Percentiles rank a stretch among this genome's conserved stretches.
Evolutionary conservation across 1,284 basidiomycete genomes (phyloP).

Genomic region (Puccinia hordei): DNA sequence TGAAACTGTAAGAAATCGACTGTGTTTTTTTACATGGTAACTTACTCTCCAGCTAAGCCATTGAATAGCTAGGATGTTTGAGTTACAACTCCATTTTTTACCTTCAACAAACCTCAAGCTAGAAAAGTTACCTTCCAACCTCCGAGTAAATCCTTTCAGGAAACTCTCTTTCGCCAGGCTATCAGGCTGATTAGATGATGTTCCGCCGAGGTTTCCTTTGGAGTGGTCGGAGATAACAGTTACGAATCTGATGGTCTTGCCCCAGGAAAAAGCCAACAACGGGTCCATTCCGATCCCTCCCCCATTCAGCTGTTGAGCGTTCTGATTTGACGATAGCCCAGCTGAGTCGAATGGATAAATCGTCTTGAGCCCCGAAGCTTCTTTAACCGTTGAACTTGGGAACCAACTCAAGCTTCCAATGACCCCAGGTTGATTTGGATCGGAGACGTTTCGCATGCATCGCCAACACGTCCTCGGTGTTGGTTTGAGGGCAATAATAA

Average conservation of each 20-base stretch:
- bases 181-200: neutral
- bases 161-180: slow-evolving; percentile 24
- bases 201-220: neutral
- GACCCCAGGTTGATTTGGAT: slow-evolving; percentile 27
- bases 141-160: slow-evolving; percentile 40
- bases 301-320: neutral
- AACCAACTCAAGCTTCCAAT: slow-evolving; percentile 48
- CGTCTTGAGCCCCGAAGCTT: neutral
- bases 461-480: slow-evolving; percentile 90
- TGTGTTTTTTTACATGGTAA: neutral
- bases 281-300: slow-evolving; percentile 35
- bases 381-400: slow-evolving; percentile 36
- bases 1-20: neutral
- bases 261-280: slow-evolving; percentile 39
- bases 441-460: slow-evolving; percentile 58
- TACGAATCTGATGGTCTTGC: slow-evolving; percentile 35
- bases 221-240: slow-evolving; percentile 35
- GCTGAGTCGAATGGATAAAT: neutral
- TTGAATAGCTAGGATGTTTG: slow-evolving; percentile 60
- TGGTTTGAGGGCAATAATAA: slow-evolving; percentile 90
- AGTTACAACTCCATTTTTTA: slow-evolving; percentile 58
- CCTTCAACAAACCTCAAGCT: slow-evolving; percentile 58
- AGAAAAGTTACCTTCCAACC: slow-evolving; percentile 53
- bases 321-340: neutral
- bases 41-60: slow-evolving; percentile 61